Base-by-base conservation (phyloP, 257 asterid species). In the Linaria vulgaris region DNA sequence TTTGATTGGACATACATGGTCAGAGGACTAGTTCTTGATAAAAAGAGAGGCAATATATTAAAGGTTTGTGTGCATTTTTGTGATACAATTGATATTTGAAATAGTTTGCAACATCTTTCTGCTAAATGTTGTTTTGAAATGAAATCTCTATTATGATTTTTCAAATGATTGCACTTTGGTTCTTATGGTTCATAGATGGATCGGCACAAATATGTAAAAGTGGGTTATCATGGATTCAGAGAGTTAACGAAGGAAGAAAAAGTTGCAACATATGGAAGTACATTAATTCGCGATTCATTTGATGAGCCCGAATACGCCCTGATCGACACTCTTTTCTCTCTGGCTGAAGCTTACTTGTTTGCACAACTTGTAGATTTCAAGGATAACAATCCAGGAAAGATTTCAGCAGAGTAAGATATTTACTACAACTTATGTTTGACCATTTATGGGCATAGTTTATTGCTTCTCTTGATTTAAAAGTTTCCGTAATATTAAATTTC, bases 1-100 rank as follows among this genome's bases (percentile, higher is more conserved):
- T 90, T 94, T 76, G 97, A 94, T 69, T 82, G 90, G 96, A 87
- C 80, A 56, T 94, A 90, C 85, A 90, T 94, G 97, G 96, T 94
- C 86, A 82, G 99, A 76, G 97, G 99, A 71, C 84, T 94, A 60
- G 99, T 94, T 76, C 87, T 94, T 51, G 97, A 94, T 70, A 90
- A 87, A 78, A 90, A 79, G 76, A 82, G 99, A 64, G 99, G 99
- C 75, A 94, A 90, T 46, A 84, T 87, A 70, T 76, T 94, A 81
- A 94, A 94, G 95, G 99, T 94, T 56, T 25, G 95, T 81, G 31
- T 17, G 17, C 66, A 59, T 34, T 52, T 64, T 47, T 21, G 52
- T 41, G 31, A 44, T n/a, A 16, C 37, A 46, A 53, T 9, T 17
- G 24, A 20, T 53, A 37, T 45, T 14, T 45, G 34, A 22, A 61